Conservation (phyloP, 1,139 yeast genomes). For the Candida pseudoviswanathii region DNA sequence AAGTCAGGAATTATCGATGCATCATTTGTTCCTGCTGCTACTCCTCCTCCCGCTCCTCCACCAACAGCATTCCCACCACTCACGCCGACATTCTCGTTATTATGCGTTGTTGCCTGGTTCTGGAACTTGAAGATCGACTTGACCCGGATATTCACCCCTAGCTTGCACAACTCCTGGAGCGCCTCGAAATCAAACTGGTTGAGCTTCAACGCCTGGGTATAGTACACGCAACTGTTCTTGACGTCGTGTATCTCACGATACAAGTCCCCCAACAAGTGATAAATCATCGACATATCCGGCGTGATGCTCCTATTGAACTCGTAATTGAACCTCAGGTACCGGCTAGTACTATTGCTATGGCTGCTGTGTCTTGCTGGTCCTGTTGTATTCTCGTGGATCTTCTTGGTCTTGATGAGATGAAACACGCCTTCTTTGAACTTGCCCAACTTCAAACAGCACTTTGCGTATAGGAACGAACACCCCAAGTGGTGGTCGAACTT, state of each 20-base stretch:
- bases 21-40: constrained; percentile 1
- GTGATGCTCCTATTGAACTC: constrained; percentile 35
- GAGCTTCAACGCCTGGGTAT: constrained; percentile 64
- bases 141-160: constrained; percentile 70
- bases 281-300: constrained; percentile 70
- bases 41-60: background rate
- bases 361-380: constrained; percentile 23
- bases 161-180: constrained; percentile 69
- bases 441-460: constrained; percentile 60
- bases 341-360: constrained; percentile 9
- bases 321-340: constrained; percentile 34
- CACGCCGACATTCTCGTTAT: background rate
- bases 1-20: constrained; percentile 14
- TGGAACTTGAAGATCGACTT: constrained; percentile 55
- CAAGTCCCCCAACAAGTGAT: constrained; percentile 71
- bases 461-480: constrained; percentile 70
- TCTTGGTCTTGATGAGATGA: constrained; percentile 44
- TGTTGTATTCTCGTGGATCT: constrained; percentile 60
- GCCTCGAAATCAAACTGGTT: constrained; percentile 91
- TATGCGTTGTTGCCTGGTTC: constrained; percentile 4
- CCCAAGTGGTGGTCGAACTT: constrained; percentile 61
- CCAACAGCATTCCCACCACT: constrained; percentile 9
- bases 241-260: constrained; percentile 60
- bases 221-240: constrained; percentile 66
- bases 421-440: constrained; percentile 64